Percentiles rank a stretch among this genome's conserved stretches.
Conservation (phyloP, 1,284 basidiomycete species). For the Rhodotorula glutinis region DNA sequence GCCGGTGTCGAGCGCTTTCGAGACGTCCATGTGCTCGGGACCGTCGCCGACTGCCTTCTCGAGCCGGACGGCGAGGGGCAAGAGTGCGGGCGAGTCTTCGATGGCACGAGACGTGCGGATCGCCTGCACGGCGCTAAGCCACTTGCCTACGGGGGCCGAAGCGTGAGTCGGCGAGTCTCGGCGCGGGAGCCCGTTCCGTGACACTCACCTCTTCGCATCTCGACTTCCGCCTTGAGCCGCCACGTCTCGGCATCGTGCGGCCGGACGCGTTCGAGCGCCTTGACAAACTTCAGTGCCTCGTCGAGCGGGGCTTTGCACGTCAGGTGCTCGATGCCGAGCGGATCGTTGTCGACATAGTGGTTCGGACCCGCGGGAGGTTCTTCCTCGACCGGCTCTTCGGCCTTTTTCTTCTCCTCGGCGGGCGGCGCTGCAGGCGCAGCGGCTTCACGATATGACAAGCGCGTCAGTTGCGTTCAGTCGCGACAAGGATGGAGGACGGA, state of each 20-base stretch:
- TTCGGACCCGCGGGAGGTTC: constrained; percentile 2
- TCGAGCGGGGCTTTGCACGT: constrained; percentile 64
- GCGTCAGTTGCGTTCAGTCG: neutral
- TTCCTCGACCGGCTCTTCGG: constrained; percentile 3
- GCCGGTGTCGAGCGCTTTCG: constrained; percentile 50
- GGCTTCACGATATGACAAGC: constrained; percentile 31
- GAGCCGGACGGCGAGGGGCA: constrained; percentile 68
- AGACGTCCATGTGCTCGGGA: constrained; percentile 49
- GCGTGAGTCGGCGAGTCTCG: no score
- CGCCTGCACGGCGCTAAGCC: constrained; percentile 71
- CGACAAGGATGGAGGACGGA: neutral
- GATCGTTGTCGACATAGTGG: constrained; percentile 66
- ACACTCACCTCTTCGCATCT: constrained; percentile 54
- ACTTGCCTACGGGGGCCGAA: constrained; percentile 60
- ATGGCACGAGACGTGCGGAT: constrained; percentile 62
- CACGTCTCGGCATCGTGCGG: constrained; percentile 65
- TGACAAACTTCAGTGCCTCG: constrained; percentile 68
- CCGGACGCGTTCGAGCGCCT: constrained; percentile 62
- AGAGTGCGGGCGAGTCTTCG: constrained; percentile 60
- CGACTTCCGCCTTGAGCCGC: constrained; percentile 74
- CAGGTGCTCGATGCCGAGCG: constrained; percentile 70
- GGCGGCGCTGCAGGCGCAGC: constrained; percentile 51
- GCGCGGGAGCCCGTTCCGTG: no score
- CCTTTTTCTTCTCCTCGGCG: constrained; percentile 45
- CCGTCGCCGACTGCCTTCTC: constrained; percentile 45